phyloP scores from a whole-genome alignment of 2,329 filamentous ascomycete species.

The Fonsecaea pedrosoi region DNA sequence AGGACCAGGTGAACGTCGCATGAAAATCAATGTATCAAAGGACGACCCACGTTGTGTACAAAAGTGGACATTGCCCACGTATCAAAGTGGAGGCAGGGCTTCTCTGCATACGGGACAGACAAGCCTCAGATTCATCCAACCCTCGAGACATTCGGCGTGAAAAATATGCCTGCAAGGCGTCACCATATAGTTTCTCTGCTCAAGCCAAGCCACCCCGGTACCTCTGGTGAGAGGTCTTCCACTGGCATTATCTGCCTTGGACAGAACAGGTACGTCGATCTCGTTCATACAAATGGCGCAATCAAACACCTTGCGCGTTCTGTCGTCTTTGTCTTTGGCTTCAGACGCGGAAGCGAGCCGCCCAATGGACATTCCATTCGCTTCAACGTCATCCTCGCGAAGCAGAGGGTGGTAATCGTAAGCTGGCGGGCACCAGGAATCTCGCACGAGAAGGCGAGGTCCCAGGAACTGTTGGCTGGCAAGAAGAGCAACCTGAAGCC shows the following conservation, averaged over 20 bases:
- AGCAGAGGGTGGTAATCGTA: slow-evolving; percentile 97
- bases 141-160: slow-evolving; percentile 87
- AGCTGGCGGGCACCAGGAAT: slow-evolving; percentile 66
- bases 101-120: slow-evolving; percentile 97
- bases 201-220: slow-evolving; percentile 65
- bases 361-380: slow-evolving; percentile 77
- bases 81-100: slow-evolving; percentile 78
- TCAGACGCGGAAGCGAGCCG: slow-evolving; percentile 59
- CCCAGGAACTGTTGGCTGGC: slow-evolving; percentile 83
- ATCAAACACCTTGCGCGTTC: slow-evolving; percentile 72
- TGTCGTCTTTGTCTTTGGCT: slow-evolving; percentile 46
- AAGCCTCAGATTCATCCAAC: slow-evolving; percentile 91
- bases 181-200: slow-evolving; percentile 89
- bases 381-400: slow-evolving; percentile 75
- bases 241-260: slow-evolving; percentile 52
- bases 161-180: slow-evolving; percentile 97
- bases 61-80: not conserved
- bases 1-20: not conserved
- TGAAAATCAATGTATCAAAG: not conserved
- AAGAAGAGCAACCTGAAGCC: slow-evolving; percentile 82
- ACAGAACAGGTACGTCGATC: slow-evolving; percentile 85
- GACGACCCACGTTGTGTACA: not conserved
- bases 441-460: slow-evolving; percentile 81
- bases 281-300: slow-evolving; percentile 95
- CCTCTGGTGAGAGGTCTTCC: slow-evolving; percentile 58